Percentiles rank a stretch among this genome's conserved stretches.
Conservation (phyloP, 192 early-diverging fungal genomes). For the Backusella luteola region DNA sequence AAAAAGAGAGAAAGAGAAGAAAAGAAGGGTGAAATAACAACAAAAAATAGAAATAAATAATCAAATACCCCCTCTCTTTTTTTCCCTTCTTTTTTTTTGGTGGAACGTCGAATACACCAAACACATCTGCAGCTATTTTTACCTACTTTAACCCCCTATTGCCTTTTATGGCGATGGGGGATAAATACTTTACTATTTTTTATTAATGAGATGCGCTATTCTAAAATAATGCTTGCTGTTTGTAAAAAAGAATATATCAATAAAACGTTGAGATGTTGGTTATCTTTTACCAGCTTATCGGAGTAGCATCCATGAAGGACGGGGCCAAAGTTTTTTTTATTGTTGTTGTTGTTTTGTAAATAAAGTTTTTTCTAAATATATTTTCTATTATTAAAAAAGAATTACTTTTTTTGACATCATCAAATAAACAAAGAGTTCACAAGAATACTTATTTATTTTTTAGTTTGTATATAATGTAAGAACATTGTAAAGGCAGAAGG, state of each 20-base stretch:
- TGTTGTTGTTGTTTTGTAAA: background rate
- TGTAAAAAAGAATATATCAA: background rate
- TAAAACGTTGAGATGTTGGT: background rate
- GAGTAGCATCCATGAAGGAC: background rate
- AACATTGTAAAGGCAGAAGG: background rate
- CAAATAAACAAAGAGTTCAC: background rate
- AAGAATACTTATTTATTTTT: background rate
- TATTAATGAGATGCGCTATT: conserved; percentile 9
- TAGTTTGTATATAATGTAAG: background rate
- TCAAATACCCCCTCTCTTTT: conserved; percentile 7
- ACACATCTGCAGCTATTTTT: conserved; percentile 8
- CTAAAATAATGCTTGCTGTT: background rate
- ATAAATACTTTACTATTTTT: conserved; percentile 6
- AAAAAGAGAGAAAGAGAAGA: background rate
- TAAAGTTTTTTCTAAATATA: background rate
- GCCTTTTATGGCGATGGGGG: background rate
- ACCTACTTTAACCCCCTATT: conserved; percentile 7
- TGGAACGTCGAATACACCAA: conserved; percentile 11
- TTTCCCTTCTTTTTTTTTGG: conserved; percentile 1
- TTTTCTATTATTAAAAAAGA: background rate
- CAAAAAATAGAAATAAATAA: conserved; percentile 10
- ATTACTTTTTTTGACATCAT: background rate
- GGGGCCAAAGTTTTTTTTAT: background rate
- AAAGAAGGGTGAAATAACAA: conserved; percentile 10
- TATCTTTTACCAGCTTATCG: background rate